A percentile compares a stretch with the other conserved stretches of the same genome.
phyloP scores from a whole-genome alignment of 2,329 filamentous ascomycete genomes.

The Cladosporium halotolerans region DNA sequence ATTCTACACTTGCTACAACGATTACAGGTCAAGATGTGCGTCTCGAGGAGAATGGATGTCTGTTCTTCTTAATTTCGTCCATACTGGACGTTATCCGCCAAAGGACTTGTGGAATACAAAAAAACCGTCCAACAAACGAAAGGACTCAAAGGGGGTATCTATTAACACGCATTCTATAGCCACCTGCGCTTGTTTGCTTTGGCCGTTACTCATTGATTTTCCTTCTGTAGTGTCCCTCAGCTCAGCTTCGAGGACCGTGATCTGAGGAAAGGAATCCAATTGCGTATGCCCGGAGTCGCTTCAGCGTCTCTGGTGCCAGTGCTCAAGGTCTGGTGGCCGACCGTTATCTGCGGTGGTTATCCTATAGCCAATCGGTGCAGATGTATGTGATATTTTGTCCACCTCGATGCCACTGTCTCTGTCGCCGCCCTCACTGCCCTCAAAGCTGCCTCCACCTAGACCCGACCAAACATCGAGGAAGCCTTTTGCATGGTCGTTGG shows the following conservation, averaged over 20 bases:
- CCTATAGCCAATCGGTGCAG: not conserved
- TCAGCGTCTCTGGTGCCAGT: conserved; percentile 8
- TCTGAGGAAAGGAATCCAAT: too few species aligned
- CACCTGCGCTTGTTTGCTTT: not conserved
- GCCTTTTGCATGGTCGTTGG: conserved; percentile 20
- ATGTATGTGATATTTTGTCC: conserved; percentile 16
- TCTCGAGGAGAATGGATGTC: too few species aligned
- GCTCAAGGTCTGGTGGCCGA: conserved; percentile 2
- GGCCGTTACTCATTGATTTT: not conserved
- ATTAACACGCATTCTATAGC: not conserved
- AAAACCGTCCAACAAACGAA: not conserved
- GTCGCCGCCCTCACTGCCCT: conserved; percentile 20
- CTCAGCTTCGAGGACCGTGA: not conserved
- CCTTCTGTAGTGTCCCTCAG: not conserved
- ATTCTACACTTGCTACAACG: too few species aligned
- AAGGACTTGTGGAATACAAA: not conserved
- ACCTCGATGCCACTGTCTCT: conserved; percentile 30
- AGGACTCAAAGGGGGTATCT: not conserved
- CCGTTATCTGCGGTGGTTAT: not conserved
- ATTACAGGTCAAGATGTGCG: too few species aligned
- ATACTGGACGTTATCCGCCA: too few species aligned
- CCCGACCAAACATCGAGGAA: conserved; percentile 24
- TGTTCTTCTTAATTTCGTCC: too few species aligned
- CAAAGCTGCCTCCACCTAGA: conserved; percentile 15
- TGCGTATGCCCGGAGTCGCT: too few species aligned